Evolutionary conservation across 305 asterid genomes (phyloP), one percentile per base, ranked within the genome.

Genomic region (Caryopteris hybrid): DNA sequence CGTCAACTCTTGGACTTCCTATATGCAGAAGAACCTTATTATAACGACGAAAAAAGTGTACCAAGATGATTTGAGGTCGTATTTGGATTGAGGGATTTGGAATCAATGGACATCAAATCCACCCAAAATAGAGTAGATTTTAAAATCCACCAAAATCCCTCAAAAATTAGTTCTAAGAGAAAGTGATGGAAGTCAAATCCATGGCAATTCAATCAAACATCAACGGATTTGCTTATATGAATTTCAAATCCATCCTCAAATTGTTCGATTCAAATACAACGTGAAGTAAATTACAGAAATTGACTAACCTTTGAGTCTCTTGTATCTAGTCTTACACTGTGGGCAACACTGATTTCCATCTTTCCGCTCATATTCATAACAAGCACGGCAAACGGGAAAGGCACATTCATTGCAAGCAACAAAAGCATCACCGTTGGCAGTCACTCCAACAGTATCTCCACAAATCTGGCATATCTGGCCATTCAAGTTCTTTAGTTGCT

Each of bases 1-100:
- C 95, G 12, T 88, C 95, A 7, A 91, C 92, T 74, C 97, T 80
- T 8, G 86, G 91, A 60, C 95, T 77, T 80, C 97, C 93, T 88
- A 57, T 48, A 67, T 57, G 43, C 58, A 76, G 60, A 48, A 69
- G 61, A 20, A 58, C 72, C 60, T 60, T 25, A 50, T 42, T 36
- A 62, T 23, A 56, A 1, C 5, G 20, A 56, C 41, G 23, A 6
- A 62, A 57, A 16, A 22, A 21, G 9, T 5, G 16, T 8, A 8
- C 2, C 42, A 16, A 8, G 9, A 50, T 10, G 50, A 56, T 63
- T 51, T 25, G 11, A 36, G 11, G 10, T 9, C 7, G 11, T 10
- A 36, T 36, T 36, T 36, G 41, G 12, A 36, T 36, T 8, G 12
- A 9, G 10, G 12, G 41, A 36, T 36, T 33, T 7, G 8, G 39